Evolutionary conservation across 805 yeast genomes (phyloP).

Genomic region (Lipomyces mesembrius): DNA sequence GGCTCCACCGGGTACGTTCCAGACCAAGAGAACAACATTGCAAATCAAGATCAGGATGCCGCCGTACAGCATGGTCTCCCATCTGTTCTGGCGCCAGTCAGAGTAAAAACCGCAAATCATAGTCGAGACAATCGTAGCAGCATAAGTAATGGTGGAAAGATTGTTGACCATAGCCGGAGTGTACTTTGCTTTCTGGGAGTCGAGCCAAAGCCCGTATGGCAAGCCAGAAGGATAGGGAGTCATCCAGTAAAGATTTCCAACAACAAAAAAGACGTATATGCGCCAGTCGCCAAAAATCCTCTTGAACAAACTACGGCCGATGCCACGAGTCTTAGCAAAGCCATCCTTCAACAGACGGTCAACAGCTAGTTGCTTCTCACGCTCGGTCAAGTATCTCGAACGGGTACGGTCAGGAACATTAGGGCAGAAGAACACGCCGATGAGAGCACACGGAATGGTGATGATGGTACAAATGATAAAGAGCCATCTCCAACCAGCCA

Average conservation of each 20-base stretch:
- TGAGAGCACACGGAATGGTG: constrained; percentile 59
- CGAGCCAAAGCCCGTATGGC: constrained; percentile 32
- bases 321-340: constrained; percentile 26
- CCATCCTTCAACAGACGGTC: constrained; percentile 45
- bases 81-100: constrained; percentile 47
- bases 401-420: constrained; percentile 74
- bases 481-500: constrained; percentile 76
- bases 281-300: constrained; percentile 29
- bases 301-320: constrained; percentile 26
- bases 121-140: constrained; percentile 56
- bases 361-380: constrained; percentile 60
- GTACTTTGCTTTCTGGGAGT: constrained; percentile 7
- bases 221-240: constrained; percentile 32
- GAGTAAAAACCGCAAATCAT: constrained; percentile 45
- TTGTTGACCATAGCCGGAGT: constrained; percentile 46
- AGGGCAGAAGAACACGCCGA: constrained; percentile 62
- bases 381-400: constrained; percentile 58
- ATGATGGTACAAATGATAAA: constrained; percentile 67
- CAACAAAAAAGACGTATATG: constrained; percentile 24
- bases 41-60: constrained; percentile 27
- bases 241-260: constrained; percentile 29
- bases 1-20: constrained; percentile 59
- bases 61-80: constrained; percentile 24
- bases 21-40: constrained; percentile 57
- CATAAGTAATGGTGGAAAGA: constrained; percentile 62